Evolutionary conservation across 352 stramenopile species (phyloP).

Genomic region (Globisporangium recalcitrans): DNA sequence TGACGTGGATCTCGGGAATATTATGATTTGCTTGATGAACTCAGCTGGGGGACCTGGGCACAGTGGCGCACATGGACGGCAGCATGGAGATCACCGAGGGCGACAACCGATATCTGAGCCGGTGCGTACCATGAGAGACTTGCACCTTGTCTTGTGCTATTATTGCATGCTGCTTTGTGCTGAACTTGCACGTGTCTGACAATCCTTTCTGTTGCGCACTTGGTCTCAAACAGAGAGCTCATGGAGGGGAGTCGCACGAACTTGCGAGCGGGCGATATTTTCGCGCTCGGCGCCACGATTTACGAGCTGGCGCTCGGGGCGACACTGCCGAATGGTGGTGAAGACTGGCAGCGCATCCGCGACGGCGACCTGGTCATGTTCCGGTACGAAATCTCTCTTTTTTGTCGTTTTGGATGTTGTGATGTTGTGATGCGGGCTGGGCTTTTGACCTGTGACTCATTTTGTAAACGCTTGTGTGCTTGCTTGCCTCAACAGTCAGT

Average conservation of each 20-base stretch:
- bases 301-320: slow-evolving; percentile 74
- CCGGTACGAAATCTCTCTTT: slow-evolving; percentile 23
- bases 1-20: background rate
- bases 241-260: slow-evolving; percentile 77
- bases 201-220: background rate
- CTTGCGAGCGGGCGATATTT: slow-evolving; percentile 73
- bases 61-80: slow-evolving; percentile 70
- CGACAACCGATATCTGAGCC: slow-evolving; percentile 83
- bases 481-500: slow-evolving; percentile 40
- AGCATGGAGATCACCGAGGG: slow-evolving; percentile 84
- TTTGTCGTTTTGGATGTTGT: background rate
- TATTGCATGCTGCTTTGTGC: no score
- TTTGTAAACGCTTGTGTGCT: background rate
- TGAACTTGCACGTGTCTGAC: background rate
- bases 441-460: background rate
- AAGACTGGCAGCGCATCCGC: slow-evolving; percentile 86
- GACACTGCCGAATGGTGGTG: slow-evolving; percentile 59
- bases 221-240: slow-evolving; percentile 40
- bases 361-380: slow-evolving; percentile 81
- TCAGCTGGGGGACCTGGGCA: slow-evolving; percentile 72
- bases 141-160: background rate
- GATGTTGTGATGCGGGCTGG: background rate
- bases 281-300: slow-evolving; percentile 79
- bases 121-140: slow-evolving; percentile 26
- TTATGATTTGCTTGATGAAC: background rate